phyloP scores from a whole-genome alignment of 805 yeast species.

The Pichia gijzeniarum region DNA sequence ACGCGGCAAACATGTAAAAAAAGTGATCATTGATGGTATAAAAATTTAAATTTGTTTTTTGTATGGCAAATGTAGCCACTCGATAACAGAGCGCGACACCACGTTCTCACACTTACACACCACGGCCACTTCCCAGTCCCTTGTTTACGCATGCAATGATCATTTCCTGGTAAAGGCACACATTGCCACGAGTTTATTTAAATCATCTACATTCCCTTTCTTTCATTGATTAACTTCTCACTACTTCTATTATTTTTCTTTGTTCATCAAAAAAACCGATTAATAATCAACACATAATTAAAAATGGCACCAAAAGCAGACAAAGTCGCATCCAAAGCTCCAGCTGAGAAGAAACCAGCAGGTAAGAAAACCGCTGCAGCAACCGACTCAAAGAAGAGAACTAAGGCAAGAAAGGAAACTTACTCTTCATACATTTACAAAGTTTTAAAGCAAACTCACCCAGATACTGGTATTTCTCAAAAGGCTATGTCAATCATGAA shows the following conservation, averaged over 20 bases:
- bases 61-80: background rate
- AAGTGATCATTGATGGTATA: background rate
- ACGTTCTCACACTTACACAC: background rate
- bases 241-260: background rate
- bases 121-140: no score
- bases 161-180: no score
- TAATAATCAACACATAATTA: constrained; percentile 17
- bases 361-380: constrained; percentile 79
- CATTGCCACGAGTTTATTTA: no score
- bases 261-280: background rate
- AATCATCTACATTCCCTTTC: background rate
- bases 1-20: constrained; percentile 10
- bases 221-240: background rate
- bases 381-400: constrained; percentile 81
- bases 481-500: constrained; percentile 98
- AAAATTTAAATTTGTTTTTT: constrained; percentile 4
- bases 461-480: constrained; percentile 99
- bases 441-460: constrained; percentile 97
- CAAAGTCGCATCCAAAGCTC: constrained; percentile 80
- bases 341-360: constrained; percentile 92
- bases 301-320: constrained; percentile 59
- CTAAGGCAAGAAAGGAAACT: constrained; percentile 95
- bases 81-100: no score
- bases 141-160: no score
- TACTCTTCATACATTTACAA: constrained; percentile 98